Evolutionary conservation across 2,329 filamentous ascomycete genomes (phyloP), one percentile per base, ranked within the genome.

Genomic region (Xylaria sp.): DNA sequence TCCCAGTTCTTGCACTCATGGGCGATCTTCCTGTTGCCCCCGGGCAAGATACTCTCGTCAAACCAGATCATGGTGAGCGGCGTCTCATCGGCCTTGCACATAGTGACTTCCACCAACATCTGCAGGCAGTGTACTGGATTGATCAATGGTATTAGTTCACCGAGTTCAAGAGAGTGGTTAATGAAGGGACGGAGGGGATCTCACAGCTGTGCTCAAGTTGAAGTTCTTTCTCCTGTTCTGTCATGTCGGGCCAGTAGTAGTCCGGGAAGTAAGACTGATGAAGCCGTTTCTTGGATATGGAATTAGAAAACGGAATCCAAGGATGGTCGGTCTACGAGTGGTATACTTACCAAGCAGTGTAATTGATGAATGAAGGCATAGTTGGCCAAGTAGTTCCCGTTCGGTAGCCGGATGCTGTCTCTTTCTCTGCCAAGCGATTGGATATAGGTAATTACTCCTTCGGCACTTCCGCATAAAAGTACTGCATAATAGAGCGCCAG

Each of bases 31-130:
- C 65, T 60, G 51, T 67, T 66, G 2, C 66, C 66, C 50, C 65
- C 63, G 8, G 66, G 66, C 39, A 67, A 56, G 59, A 65, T 66
- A 52, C 62, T 65, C 48, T 67, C 62, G 4, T 66, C 63, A 51
- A 66, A 65, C 66, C 66, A 67, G 54, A 63, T 62, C 65, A 66
- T 65, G 34, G 66, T 67, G n/a, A 67, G 60, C 10, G 65, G 64
- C 10, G 66, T 66, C 44, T 66, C 65, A 23, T 67, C 65, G 16
- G 63, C 66, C 44, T 67, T 66, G 59, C 66, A 67, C 63, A 65
- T 67, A 13, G 64, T 54, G 3, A 63, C 63, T 48, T 67, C 65
- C 3, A 66, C 61, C 16, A 67, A 59, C 65, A 67, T 67, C 37
- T 66, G 64, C 13, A 67, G 52, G 46, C 64, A 67, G 51, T 67